Evolutionary conservation across 2,329 filamentous ascomycete species (phyloP), one percentile per base, ranked within the genome.

Genomic region (Stromatinia cepivora): DNA sequence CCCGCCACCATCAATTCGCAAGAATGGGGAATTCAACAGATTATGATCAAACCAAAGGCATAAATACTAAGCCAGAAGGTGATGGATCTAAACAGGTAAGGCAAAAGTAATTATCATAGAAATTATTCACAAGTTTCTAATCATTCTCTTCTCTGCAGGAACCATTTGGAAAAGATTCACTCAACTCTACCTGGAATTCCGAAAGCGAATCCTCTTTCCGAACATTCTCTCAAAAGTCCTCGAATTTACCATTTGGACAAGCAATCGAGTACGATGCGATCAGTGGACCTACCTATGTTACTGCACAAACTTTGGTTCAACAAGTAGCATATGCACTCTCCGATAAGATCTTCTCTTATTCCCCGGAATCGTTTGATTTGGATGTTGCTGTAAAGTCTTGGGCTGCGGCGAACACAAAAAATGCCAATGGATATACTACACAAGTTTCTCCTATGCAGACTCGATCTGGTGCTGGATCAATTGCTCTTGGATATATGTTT

Each of bases 321-420:
- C 95, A 99, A 82, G 91, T 98, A 73, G 93, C 94, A 71, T 99
- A 97, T 82, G 88, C 92, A 73, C 86, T 99, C 71, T 98, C 94
- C 69, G 94, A 98, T 84, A 97, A 97, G 85, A 89, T 98, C 82
- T 99, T 97, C 83, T 92, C 94, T 69, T 98, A 97, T 84, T 98
- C 94, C 3, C 93, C 94, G 39, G 92, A 97, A 77, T 92, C 92
- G 20, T 98, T 97, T 78, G 92, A 96, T 79, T 86, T 99, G 73
- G 94, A 98, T 79, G 81, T 90, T 72, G 93, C 94, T 59, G 89
- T 92, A 67, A 91, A 90, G 80, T 81, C 88, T 74, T 99, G 95
- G 95, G 85, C 88, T 63, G 80, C 82, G 39, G 82, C 87, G 72
- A 83, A 87, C 72, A 90, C 93, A 78, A 84, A 85, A 79, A 99